A percentile compares a stretch with the other conserved stretches of the same genome.
Conservation (phyloP, 768 basidiomycete species). For the Pilatotrama ljubarskyi region DNA sequence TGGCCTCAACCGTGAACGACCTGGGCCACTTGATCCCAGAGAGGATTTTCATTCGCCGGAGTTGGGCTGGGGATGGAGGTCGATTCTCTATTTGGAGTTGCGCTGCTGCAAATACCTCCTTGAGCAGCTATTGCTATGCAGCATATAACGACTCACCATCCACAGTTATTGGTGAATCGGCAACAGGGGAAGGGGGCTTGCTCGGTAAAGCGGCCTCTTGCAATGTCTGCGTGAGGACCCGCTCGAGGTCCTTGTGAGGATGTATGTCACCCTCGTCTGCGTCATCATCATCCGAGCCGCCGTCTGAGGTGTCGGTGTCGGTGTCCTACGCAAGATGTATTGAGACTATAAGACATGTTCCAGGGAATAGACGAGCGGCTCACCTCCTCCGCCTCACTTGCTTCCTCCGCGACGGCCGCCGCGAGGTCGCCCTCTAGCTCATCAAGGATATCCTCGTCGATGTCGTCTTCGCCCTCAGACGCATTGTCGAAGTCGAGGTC, state of each 20-base stretch:
- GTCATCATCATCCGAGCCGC: conserved; percentile 42
- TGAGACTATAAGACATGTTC: conserved; percentile 8
- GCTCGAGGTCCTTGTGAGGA: conserved; percentile 53
- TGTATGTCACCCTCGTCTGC: conserved; percentile 43
- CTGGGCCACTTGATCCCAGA: conserved; percentile 43
- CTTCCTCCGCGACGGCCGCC: conserved; percentile 45
- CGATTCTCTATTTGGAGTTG: conserved; percentile 30
- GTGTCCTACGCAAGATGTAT: conserved; percentile 51
- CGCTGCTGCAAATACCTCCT: conserved; percentile 26
- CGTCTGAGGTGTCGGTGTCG: conserved; percentile 59
- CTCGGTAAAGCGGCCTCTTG: conserved; percentile 40
- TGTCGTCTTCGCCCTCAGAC: conserved; percentile 50
- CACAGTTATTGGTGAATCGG: conserved; percentile 4
- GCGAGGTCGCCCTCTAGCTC: conserved; percentile 50
- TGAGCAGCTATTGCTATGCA: background rate
- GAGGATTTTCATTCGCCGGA: conserved; percentile 49
- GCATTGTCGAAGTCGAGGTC: conserved; percentile 58
- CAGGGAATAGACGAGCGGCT: conserved; percentile 23
- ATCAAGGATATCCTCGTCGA: conserved; percentile 63
- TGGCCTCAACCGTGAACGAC: conserved; percentile 84
- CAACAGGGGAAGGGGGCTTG: conserved; percentile 13
- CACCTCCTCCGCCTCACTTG: conserved; percentile 72
- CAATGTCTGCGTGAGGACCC: conserved; percentile 30
- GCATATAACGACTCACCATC: conserved; percentile 11
- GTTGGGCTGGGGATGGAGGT: conserved; percentile 55